These are phyloP conservation scores for Geotrichum fermentans DNA, from an alignment of 1,139 yeast genomes.

Conservation along the genomic window DNA sequence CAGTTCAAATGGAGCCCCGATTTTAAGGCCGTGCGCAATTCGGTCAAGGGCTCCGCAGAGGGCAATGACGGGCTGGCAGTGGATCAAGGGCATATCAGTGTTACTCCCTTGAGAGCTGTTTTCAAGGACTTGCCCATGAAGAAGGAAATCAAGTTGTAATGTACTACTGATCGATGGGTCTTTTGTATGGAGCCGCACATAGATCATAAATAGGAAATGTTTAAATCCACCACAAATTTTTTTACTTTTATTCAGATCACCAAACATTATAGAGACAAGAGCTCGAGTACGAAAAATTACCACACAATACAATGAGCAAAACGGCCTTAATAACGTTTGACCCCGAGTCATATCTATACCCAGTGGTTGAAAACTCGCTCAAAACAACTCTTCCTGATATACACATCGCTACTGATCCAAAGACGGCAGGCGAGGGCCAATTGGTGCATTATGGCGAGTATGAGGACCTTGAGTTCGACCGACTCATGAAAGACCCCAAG, in stretches of 20 bases:
- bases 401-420: conserved; percentile 4
- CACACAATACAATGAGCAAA: not conserved
- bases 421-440: conserved; percentile 26
- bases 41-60: conserved; percentile 48
- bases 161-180: conserved; percentile 25
- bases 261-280: too few species aligned
- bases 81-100: conserved; percentile 48
- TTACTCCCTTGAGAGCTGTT: conserved; percentile 78
- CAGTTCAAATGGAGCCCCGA: conserved; percentile 80
- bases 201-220: not conserved
- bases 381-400: conserved; percentile 20
- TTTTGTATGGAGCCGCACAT: conserved; percentile 7
- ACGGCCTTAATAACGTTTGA: conserved; percentile 33
- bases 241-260: not conserved
- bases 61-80: conserved; percentile 48
- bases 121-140: conserved; percentile 54
- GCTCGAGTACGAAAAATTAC: not conserved
- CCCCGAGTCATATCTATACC: conserved; percentile 50
- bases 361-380: conserved; percentile 49
- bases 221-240: conserved; percentile 5
- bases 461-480: conserved; percentile 78
- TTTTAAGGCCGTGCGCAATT: conserved; percentile 61
- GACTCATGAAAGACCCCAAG: conserved; percentile 42
- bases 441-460: conserved; percentile 83
- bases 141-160: conserved; percentile 52